Conservation (phyloP, 352 stramenopile genomes). For the Pythium periplocum region DNA sequence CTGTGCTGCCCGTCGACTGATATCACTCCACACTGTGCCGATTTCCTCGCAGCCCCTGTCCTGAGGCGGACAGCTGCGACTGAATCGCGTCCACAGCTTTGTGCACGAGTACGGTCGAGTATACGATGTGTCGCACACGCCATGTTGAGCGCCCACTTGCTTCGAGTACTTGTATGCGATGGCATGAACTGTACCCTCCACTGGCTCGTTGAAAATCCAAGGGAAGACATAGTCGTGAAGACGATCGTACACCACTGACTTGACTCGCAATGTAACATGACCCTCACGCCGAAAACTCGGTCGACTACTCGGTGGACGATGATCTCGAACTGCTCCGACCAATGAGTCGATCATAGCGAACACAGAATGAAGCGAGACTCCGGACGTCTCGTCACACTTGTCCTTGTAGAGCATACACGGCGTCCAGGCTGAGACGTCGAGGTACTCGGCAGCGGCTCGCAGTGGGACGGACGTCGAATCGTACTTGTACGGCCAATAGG, state of each 20-base stretch:
- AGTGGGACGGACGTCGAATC: constrained; percentile 9
- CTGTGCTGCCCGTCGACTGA: not conserved
- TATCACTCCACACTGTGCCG: not conserved
- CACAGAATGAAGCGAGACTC: not conserved
- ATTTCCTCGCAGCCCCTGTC: not conserved
- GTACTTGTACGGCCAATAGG: constrained; percentile 13
- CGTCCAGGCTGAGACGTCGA: constrained; percentile 2
- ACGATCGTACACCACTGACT: constrained; percentile 7
- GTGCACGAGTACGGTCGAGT: not conserved
- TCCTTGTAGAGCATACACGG: constrained; percentile 6
- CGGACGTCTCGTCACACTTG: constrained; percentile 1
- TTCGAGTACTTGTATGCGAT: constrained; percentile 10
- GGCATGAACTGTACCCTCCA: constrained; percentile 9
- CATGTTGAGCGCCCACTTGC: not conserved
- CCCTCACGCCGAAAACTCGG: no score
- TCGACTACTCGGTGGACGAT: not conserved
- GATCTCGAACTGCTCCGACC: constrained; percentile 2
- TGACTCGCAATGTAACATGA: constrained; percentile 5
- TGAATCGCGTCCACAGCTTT: not conserved
- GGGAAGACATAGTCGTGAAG: constrained; percentile 20
- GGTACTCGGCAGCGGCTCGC: not conserved
- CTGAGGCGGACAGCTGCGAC: not conserved
- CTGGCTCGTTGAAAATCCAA: constrained; percentile 13
- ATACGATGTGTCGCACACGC: not conserved
- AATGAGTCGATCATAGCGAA: constrained; percentile 7